Percentiles rank a stretch among this genome's conserved stretches.
Conservation (phyloP, 2,329 filamentous ascomycete genomes). For the Aotearoamyces nothofagi region DNA sequence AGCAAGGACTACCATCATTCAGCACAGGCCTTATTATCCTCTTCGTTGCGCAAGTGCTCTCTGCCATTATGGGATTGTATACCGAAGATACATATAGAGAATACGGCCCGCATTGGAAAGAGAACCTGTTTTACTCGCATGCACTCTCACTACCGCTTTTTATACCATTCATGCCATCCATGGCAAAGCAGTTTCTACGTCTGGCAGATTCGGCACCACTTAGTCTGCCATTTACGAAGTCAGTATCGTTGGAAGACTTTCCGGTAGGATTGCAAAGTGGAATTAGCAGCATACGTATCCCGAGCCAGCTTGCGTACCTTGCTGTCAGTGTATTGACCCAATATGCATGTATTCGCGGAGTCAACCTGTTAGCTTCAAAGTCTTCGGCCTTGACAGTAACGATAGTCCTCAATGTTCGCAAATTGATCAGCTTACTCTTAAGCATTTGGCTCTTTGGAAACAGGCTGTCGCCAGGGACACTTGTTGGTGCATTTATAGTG, state of each 20-base stretch:
- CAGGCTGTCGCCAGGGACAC: slow-evolving; percentile 56
- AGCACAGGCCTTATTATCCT: slow-evolving; percentile 65
- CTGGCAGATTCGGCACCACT: slow-evolving; percentile 51
- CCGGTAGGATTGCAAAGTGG: slow-evolving; percentile 23
- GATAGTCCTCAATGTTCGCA: slow-evolving; percentile 89
- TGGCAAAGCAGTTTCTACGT: slow-evolving; percentile 46
- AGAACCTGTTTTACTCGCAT: slow-evolving; percentile 90
- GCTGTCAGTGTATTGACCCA: slow-evolving; percentile 74
- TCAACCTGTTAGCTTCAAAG: slow-evolving; percentile 81
- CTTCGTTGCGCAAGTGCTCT: slow-evolving; percentile 76
- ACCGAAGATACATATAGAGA: slow-evolving; percentile 78
- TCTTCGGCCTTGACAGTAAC: slow-evolving; percentile 90
- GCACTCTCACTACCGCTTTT: slow-evolving; percentile 65
- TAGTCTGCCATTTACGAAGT: slow-evolving; percentile 18
- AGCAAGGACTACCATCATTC: slow-evolving; percentile 30
- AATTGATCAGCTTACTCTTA: slow-evolving; percentile 77
- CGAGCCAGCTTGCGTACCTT: slow-evolving; percentile 58
- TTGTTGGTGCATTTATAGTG: slow-evolving; percentile 70
- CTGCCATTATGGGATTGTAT: slow-evolving; percentile 89
- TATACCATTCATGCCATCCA: slow-evolving; percentile 50
- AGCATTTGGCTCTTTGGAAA: slow-evolving; percentile 96
- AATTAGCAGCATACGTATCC: slow-evolving; percentile 27
- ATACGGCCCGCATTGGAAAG: slow-evolving; percentile 84
- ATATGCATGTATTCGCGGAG: slow-evolving; percentile 86
- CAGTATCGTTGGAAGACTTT: slow-evolving; percentile 16